Conservation (phyloP, 2,329 filamentous ascomycete species). For the Penicillium sclerotigenum region DNA sequence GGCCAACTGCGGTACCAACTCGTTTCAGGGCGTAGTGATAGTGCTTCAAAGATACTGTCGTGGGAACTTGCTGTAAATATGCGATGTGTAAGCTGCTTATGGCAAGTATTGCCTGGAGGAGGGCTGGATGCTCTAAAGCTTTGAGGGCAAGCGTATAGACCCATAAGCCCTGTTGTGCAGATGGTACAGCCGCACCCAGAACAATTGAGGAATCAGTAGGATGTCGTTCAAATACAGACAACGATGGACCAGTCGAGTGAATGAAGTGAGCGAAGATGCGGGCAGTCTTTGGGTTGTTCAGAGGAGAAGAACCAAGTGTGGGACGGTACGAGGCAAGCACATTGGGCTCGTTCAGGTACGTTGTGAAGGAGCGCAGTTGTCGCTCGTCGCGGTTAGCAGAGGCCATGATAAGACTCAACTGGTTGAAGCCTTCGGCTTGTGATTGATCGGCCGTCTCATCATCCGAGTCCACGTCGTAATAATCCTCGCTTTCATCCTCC, state of each 20-base stretch:
- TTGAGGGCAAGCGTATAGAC: constrained; percentile 78
- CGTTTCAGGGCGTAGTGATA: constrained; percentile 82
- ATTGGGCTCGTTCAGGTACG: constrained; percentile 48
- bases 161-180: constrained; percentile 58
- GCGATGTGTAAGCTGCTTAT: constrained; percentile 84
- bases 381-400: constrained; percentile 47
- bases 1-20: constrained; percentile 71
- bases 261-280: constrained; percentile 90
- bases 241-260: constrained; percentile 76
- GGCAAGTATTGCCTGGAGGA: constrained; percentile 88
- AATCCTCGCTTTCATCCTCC: constrained; percentile 58
- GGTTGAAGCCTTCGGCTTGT: constrained; percentile 35
- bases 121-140: constrained; percentile 77
- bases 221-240: constrained; percentile 85
- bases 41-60: constrained; percentile 82
- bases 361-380: constrained; percentile 49
- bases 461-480: constrained; percentile 60
- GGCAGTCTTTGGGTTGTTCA: constrained; percentile 76
- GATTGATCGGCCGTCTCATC: constrained; percentile 52
- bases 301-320: constrained; percentile 63
- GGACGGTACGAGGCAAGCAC: constrained; percentile 64
- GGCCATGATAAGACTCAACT: constrained; percentile 44
- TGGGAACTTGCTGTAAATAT: constrained; percentile 69
- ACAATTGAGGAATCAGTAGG: constrained; percentile 68
- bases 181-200: constrained; percentile 61